Evolutionary conservation across 2,329 filamentous ascomycete species (phyloP), one percentile per base, ranked within the genome.

Genomic region (Fusarium praegraminearum): DNA sequence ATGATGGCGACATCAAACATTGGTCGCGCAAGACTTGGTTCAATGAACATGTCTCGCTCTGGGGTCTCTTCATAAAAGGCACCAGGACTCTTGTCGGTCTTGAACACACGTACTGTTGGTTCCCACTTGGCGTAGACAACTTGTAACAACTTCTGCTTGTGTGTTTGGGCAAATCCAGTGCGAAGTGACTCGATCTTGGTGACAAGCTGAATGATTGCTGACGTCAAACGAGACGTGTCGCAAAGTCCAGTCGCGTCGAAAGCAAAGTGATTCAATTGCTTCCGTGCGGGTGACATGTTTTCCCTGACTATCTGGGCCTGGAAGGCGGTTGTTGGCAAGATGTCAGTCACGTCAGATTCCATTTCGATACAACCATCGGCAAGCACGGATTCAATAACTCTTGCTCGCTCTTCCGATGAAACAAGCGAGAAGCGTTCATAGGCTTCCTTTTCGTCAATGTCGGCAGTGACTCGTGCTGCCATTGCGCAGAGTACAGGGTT

Each of bases 291-390:
- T 13, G 49, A 52, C 35, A 30, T 40, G n/a, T 40, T 52, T 40
- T 52, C 49, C 20, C 35, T 52, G 49, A 52, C 35, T 40, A 41
- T 52, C 35, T 52, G 49, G 24, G 24, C 26, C 24, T 52, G 49
- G 49, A 52, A 52, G 35, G 49, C 49, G 12, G 49, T 52, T 52
- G 49, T 52, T 52, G 49, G 49, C 49, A 52, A 52, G 35, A 52
- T 52, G 20, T 52, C 49, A 52, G 24, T 32, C 35, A 52, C 49
- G 35, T 40, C 49, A 30, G 49, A 40, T 52, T 30, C 35, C 35
- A 12, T 6, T 30, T 40, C 18, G 49, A 40, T 40, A 24, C 24
- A 40, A 18, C 49, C 49, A 52, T 52, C 35, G 13, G 18, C 49
- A 52, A 32, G 35, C 18, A 40, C 18, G 18, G 49, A 40, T 40